Evolutionary conservation across 352 stramenopile genomes (phyloP), one percentile per base, ranked within the genome.

Genomic region (Pelagophyceae sp.): DNA sequence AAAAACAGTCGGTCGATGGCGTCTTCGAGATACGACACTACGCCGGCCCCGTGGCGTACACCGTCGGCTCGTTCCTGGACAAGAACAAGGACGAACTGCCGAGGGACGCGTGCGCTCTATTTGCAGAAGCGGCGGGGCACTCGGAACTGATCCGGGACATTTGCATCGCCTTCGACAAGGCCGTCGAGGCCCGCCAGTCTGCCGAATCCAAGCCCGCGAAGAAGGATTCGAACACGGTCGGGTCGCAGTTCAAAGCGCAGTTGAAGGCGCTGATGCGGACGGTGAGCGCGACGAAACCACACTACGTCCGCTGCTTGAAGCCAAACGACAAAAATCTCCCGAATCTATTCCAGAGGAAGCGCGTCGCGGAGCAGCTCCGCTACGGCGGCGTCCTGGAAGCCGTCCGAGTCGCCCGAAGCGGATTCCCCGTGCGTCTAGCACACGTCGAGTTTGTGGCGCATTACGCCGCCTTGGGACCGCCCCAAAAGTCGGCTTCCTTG

Each of bases 361-460:
- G 94, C 50, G 87, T 98, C 19, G 96, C 94, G 50, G 94, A 99
- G 79, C 96, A 99, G 85, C 83, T 95, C 1, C 78, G 89, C 77
- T 98, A 98, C 65, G 94, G 94, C 80, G 97, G 97, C 87, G 95
- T 99, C n/a, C 89, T 99, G 15, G 97, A 99, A 84, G 97, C 96
- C 15, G 96, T 99, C 35, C 91, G 94, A 65, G 96, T 99, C 29
- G 96, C 97, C 77, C 92, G 96, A 60, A 90, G 95, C 50, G 97
- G 96, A 2, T 99, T 98, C 83, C 95, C 96, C 37, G 95, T 99
- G 75, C 94, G 97, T 78, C 89, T 98, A 32, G 83, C 87, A 32
- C 94, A 98, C 80, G 83, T 38, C 29, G 78, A 72, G 19, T 92
- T 91, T 76, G 87, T 88, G 38, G 38, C 81, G 38, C 77, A 85